A percentile compares a stretch with the other conserved stretches of the same genome.
Evolutionary conservation across 176 grass and related monocot genomes (phyloP).

Genomic region (Ampelocalamus luodianensis): DNA sequence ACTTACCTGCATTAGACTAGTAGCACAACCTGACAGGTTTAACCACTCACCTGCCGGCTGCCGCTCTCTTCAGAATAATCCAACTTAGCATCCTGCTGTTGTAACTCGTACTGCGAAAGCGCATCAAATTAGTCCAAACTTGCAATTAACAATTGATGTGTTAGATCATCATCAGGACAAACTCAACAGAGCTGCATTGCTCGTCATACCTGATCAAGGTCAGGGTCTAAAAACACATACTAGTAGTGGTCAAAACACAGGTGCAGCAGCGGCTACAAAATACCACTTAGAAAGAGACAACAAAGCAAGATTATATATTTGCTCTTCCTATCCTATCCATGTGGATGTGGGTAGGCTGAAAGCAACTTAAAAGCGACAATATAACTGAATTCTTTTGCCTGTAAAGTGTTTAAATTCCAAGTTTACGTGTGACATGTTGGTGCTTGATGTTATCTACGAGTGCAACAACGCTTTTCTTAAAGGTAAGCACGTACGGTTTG

Average conservation of each 20-base stretch:
- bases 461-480: neutral
- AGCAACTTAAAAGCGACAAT: neutral
- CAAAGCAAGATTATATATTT: neutral
- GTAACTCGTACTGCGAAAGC: neutral
- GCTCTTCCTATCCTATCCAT: constrained; percentile 1
- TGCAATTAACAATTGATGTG: no score
- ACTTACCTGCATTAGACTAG: neutral
- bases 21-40: neutral
- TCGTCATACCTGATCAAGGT: no score
- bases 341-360: neutral
- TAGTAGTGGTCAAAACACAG: neutral
- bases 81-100: neutral
- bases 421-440: neutral
- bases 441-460: no score
- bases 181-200: no score
- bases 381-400: neutral
- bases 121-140: neutral
- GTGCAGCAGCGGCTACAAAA: neutral
- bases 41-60: constrained; percentile 24
- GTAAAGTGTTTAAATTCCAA: neutral
- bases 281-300: neutral
- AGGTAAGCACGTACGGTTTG: neutral
- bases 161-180: no score
- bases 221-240: neutral
- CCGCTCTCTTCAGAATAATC: neutral